These are phyloP conservation scores for Lunasporangiospora selenospora DNA, from an alignment of 192 early-diverging fungal genomes.

Conservation along the genomic window DNA sequence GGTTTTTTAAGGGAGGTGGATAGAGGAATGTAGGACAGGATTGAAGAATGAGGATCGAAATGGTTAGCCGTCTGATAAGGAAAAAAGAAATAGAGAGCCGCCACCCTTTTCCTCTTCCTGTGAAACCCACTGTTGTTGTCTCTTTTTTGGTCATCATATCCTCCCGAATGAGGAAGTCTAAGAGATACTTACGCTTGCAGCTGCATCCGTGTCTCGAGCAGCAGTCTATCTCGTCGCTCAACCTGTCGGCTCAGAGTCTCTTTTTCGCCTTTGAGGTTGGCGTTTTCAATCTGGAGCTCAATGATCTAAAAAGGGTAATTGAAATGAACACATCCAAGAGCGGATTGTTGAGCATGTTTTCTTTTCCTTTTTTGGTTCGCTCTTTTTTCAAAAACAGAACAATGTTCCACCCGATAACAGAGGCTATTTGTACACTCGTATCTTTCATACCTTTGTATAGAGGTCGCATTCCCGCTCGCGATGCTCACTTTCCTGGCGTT, in stretches of 20 bases:
- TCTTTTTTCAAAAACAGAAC: no score
- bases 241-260: conserved; percentile 19
- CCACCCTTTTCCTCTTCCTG: no score
- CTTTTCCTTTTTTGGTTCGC: no score
- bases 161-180: not conserved
- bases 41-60: not conserved
- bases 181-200: conserved; percentile 45
- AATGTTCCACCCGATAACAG: no score
- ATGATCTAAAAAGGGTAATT: conserved; percentile 41
- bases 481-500: conserved; percentile 25
- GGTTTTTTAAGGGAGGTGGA: conserved; percentile 2
- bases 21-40: not conserved
- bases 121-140: no score
- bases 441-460: conserved; percentile 38
- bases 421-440: no score
- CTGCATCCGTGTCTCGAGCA: conserved; percentile 30
- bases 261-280: conserved; percentile 40
- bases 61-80: no score
- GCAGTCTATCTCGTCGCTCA: conserved; percentile 17
- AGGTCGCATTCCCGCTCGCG: conserved; percentile 29
- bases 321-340: no score
- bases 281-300: conserved; percentile 43
- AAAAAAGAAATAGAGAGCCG: no score
- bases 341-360: no score
- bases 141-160: not conserved